These are phyloP conservation scores for Globisporangium orthogonon DNA, from an alignment of 352 stramenopile genomes.

Conservation along the genomic window DNA sequence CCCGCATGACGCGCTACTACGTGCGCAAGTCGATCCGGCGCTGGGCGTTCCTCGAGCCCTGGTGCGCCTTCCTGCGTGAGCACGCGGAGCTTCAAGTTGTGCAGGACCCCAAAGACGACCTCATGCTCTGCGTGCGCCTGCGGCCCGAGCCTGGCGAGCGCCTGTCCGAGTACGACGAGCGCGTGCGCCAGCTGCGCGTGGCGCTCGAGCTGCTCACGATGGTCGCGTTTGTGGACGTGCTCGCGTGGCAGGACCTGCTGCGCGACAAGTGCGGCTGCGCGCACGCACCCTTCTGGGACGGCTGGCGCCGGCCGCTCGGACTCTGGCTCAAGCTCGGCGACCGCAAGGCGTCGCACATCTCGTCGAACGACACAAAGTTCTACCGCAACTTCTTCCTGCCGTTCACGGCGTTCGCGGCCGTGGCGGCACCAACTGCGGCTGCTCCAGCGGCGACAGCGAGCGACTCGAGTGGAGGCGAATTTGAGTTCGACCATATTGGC, in stretches of 20 bases:
- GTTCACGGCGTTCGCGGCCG: neutral
- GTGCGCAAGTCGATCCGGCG: constrained; percentile 7
- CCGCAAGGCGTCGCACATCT: neutral
- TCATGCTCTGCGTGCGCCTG: constrained; percentile 8
- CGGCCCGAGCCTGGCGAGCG: constrained; percentile 1
- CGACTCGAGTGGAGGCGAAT: neutral
- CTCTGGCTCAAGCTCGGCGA: constrained; percentile 4
- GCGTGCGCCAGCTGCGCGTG: constrained; percentile 1
- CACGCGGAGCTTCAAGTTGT: constrained; percentile 3
- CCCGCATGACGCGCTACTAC: constrained; percentile 7
- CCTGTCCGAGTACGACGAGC: neutral
- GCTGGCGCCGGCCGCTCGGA: neutral
- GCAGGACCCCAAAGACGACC: constrained; percentile 4
- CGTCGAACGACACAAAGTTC: neutral
- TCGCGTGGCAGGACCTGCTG: constrained; percentile 7
- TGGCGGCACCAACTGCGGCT: neutral
- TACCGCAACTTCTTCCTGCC: constrained; percentile 3
- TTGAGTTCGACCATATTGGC: neutral
- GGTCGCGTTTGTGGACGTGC: neutral
- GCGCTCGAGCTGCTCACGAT: constrained; percentile 7
- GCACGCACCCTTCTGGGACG: constrained; percentile 5
- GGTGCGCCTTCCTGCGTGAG: constrained; percentile 6
- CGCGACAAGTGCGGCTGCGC: constrained; percentile 5
- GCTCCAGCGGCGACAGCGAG: neutral
- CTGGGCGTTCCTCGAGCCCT: constrained; percentile 9